phyloP scores from a whole-genome alignment of 495 filamentous ascomycete genomes.

The Staphylotrichum tortipilum region DNA sequence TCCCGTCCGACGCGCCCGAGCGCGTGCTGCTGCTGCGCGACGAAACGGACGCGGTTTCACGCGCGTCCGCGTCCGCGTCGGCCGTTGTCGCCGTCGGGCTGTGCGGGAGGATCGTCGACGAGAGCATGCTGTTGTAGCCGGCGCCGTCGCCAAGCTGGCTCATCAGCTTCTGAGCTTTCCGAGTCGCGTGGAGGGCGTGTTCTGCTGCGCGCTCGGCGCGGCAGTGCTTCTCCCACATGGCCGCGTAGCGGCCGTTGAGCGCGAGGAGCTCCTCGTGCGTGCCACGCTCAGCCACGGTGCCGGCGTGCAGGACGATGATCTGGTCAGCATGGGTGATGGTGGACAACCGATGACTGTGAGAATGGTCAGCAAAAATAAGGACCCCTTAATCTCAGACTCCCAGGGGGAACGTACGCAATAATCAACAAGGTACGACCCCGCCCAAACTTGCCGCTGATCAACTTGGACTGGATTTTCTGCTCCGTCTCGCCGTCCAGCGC shows the following conservation, averaged over 20 bases:
- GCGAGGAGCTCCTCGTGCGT: conserved; percentile 79
- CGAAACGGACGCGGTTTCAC: conserved; percentile 15
- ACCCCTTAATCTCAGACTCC: no score
- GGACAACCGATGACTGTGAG: conserved; percentile 66
- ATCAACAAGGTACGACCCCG: conserved; percentile 71
- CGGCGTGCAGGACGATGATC: conserved; percentile 84
- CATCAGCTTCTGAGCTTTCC: conserved; percentile 48
- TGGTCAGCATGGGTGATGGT: conserved; percentile 93
- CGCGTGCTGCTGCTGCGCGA: conserved; percentile 12
- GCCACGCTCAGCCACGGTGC: conserved; percentile 73
- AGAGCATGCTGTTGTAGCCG: conserved; percentile 28
- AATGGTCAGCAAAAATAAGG: background rate
- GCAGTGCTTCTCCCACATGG: conserved; percentile 96
- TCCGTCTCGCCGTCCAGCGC: conserved; percentile 94
- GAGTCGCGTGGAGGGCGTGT: conserved; percentile 52
- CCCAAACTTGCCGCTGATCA: conserved; percentile 68
- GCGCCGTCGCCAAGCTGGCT: conserved; percentile 31
- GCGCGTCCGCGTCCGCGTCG: conserved; percentile 3
- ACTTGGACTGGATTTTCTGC: conserved; percentile 84
- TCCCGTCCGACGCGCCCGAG: conserved; percentile 18
- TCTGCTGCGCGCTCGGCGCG: conserved; percentile 75
- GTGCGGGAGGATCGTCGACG: conserved; percentile 21
- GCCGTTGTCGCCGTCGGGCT: conserved; percentile 6
- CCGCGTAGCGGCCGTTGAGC: conserved; percentile 68
- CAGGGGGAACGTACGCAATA: conserved; percentile 42